Conservation (phyloP, 2,329 filamentous ascomycete genomes). For the Penicillium sp. region DNA sequence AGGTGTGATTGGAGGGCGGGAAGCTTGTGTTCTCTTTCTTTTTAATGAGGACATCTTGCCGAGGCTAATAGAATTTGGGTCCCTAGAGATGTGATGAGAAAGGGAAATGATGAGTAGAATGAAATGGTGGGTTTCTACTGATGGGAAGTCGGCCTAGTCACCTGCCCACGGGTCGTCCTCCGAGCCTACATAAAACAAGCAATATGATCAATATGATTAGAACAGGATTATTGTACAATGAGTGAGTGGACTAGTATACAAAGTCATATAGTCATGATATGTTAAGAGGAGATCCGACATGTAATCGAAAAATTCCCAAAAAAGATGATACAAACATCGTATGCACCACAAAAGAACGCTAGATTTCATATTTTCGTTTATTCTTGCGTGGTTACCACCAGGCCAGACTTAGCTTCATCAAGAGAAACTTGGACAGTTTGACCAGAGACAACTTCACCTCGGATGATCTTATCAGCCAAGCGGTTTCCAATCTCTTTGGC, state of each 20-base stretch:
- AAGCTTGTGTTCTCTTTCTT: slow-evolving; percentile 16
- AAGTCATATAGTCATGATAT: slow-evolving; percentile 12
- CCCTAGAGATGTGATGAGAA: not conserved
- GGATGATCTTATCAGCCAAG: slow-evolving; percentile 88
- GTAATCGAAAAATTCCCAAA: slow-evolving; percentile 1
- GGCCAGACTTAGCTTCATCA: slow-evolving; percentile 59
- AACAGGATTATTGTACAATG: slow-evolving; percentile 14
- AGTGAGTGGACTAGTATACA: slow-evolving; percentile 13
- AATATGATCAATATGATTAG: not conserved
- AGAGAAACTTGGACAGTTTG: slow-evolving; percentile 71
- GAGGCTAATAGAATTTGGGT: too few relatives aligned
- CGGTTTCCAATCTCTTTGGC: slow-evolving; percentile 85
- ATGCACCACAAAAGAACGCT: slow-evolving; percentile 4
- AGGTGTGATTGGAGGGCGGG: slow-evolving; percentile 15
- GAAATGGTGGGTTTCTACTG: slow-evolving; percentile 4
- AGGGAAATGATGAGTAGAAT: not conserved
- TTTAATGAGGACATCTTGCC: slow-evolving; percentile 17
- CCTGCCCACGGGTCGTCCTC: not conserved
- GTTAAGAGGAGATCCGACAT: slow-evolving; percentile 4
- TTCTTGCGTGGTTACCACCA: slow-evolving; percentile 51
- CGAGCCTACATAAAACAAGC: not conserved
- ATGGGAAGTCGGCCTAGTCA: not conserved
- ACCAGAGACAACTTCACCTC: slow-evolving; percentile 74
- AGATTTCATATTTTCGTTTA: slow-evolving; percentile 12
- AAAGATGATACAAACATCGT: slow-evolving; percentile 7